These are phyloP conservation scores for Samsoniella hepiali DNA, from an alignment of 2,329 filamentous ascomycete species.

Conservation along the genomic window DNA sequence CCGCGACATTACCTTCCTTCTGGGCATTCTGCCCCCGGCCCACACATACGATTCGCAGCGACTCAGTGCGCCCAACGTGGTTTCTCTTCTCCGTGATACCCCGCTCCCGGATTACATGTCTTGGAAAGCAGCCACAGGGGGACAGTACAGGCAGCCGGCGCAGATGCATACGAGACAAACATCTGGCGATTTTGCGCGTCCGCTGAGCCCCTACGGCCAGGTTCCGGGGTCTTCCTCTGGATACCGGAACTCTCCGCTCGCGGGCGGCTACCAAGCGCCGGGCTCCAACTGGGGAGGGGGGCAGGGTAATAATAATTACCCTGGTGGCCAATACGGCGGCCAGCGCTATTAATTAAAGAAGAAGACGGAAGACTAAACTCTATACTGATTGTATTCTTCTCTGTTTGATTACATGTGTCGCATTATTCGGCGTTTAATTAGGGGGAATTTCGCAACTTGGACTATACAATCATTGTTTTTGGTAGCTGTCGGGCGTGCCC, in stretches of 20 bases:
- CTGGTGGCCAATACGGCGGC: constrained; percentile 9
- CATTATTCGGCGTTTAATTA: constrained; percentile 14
- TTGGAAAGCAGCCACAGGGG: constrained; percentile 48
- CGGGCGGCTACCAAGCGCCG: constrained; percentile 7
- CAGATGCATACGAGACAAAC: constrained; percentile 39
- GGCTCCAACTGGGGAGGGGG: constrained; percentile 7
- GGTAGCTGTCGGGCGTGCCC: not conserved
- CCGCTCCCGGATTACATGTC: constrained; percentile 59
- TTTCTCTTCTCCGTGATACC: constrained; percentile 67
- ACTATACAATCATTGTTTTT: not conserved
- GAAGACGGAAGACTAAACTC: not conserved
- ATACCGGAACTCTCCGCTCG: constrained; percentile 51
- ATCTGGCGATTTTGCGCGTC: constrained; percentile 45
- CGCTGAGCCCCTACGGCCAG: constrained; percentile 48
- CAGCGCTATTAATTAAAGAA: constrained; percentile 7
- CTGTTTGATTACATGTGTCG: constrained; percentile 7
- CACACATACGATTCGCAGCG: constrained; percentile 68
- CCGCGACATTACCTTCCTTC: constrained; percentile 60
- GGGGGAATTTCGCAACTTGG: constrained; percentile 5
- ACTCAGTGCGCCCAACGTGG: constrained; percentile 68
- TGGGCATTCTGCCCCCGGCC: constrained; percentile 72
- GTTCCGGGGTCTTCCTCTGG: constrained; percentile 38
- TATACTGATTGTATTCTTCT: not conserved
- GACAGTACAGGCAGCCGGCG: constrained; percentile 34
- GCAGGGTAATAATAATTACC: not conserved